Base-by-base conservation (phyloP, 2,329 filamentous ascomycete species). In the Ilyonectria sp. region DNA sequence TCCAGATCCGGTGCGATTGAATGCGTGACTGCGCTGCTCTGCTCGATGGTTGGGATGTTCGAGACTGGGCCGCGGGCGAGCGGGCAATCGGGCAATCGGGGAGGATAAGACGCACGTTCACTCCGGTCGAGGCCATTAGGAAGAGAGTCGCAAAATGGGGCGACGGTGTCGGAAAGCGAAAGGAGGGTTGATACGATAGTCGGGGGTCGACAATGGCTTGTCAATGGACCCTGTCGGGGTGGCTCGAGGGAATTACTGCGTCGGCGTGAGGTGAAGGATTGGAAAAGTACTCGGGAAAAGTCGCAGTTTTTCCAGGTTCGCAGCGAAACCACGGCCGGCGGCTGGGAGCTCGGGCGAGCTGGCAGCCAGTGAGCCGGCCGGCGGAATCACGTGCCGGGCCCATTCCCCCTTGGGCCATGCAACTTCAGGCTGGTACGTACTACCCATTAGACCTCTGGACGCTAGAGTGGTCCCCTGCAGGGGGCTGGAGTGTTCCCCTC, bases 41-140 rank as follows among this genome's bases (percentile, higher is more conserved):
- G 63, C 56, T 57, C 55, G 52, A 65, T 61, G n/a, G 62, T 56
- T 60, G 67, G 66, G 60, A 55, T 67, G 40, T 29, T 73, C 55
- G 54, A 66, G 63, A 47, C 65, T 63, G 66, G 66, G 69, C 63
- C 53, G 73, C 72, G 69, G 69, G 60, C 66, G 71, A 73, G 69
- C 69, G 70, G 72, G 64, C 69, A 70, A 73, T 74, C 66, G 50
- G 50, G 15, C 40, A 43, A 43, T 43, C 40, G 72, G 73, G 73
- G 66, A 73, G 71, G 73, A 75, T 74, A 77, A 69, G 72, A 86
- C 86, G 73, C 84, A 92, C 90, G 83, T 92, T 92, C 81, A 91
- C 89, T 86, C 90, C 90, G 81, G 91, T 90, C 74, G 89, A 86
- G 83, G 89, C 88, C 90, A 92, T 92, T 85, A 83, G 76, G 78